Evolutionary conservation across 106 monocot species (phyloP).

Genomic region (Platanthera guangdongensis): DNA sequence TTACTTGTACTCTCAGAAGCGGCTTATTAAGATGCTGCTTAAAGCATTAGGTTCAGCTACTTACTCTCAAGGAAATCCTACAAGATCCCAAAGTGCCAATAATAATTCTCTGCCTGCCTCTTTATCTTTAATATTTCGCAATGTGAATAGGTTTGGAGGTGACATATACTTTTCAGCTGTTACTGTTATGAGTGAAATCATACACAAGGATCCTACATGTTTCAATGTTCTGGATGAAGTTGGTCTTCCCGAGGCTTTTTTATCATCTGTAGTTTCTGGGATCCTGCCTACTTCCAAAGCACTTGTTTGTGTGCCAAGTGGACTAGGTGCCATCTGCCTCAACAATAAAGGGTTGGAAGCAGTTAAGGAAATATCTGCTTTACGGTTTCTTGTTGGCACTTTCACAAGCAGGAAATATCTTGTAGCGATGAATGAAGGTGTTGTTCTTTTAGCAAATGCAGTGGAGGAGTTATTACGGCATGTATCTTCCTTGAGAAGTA

Average conservation of each 20-base stretch:
- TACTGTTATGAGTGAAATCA: slow-evolving; percentile 98
- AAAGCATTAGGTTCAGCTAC: slow-evolving; percentile 89
- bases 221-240: slow-evolving; percentile 56
- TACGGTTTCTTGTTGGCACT: slow-evolving; percentile 69
- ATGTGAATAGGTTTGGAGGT: slow-evolving; percentile 74
- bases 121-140: slow-evolving; percentile 74
- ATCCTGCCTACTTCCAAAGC: slow-evolving; percentile 89
- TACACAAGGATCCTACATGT: slow-evolving; percentile 96
- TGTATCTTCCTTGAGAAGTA: slow-evolving; percentile 75
- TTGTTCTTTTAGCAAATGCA: slow-evolving; percentile 93
- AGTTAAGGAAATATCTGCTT: slow-evolving; percentile 57
- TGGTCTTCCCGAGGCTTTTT: slow-evolving; percentile 84
- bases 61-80: slow-evolving; percentile 86
- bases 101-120: slow-evolving; percentile 56
- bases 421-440: slow-evolving; percentile 97
- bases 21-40: slow-evolving; percentile 80
- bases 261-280: slow-evolving; percentile 66
- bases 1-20: slow-evolving; percentile 66
- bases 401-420: slow-evolving; percentile 90
- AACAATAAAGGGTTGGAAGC: slow-evolving; percentile 83
- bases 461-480: slow-evolving; percentile 96
- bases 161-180: slow-evolving; percentile 98
- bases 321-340: slow-evolving; percentile 94
- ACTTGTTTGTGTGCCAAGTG: slow-evolving; percentile 89
- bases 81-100: slow-evolving; percentile 56